Percentiles rank a stretch among this genome's conserved stretches.
Conservation (phyloP, 495 filamentous ascomycete genomes). For the Tetracladium marchalianum region DNA sequence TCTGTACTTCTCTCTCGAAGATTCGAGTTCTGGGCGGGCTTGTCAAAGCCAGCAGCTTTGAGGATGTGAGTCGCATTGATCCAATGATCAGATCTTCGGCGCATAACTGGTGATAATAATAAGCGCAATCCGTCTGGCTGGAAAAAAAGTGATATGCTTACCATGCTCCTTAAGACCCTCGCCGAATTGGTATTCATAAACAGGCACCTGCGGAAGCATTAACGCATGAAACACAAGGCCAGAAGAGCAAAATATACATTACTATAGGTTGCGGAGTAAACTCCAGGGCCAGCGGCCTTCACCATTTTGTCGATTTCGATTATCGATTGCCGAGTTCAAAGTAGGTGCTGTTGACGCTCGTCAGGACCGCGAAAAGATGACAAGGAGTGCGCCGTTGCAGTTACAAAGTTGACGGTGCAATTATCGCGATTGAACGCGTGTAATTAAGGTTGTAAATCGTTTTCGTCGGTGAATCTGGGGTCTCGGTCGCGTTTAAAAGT, state of each 20-base stretch:
- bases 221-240: slow-evolving; percentile 1
- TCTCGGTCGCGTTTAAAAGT: no score
- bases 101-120: slow-evolving; percentile 56
- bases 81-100: slow-evolving; percentile 78
- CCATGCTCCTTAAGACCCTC: slow-evolving; percentile 54
- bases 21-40: slow-evolving; percentile 90
- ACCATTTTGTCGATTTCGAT: slow-evolving; percentile 14
- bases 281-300: slow-evolving; percentile 17
- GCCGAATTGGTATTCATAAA: slow-evolving; percentile 79
- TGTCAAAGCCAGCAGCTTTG: slow-evolving; percentile 61
- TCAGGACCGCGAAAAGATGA: no score
- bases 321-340: no score
- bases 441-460: no score
- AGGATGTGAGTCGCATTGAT: slow-evolving; percentile 95
- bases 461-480: no score
- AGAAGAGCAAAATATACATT: slow-evolving; percentile 52
- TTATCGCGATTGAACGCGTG: no score
- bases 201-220: slow-evolving; percentile 58
- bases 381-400: no score
- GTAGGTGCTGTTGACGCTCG: no score
- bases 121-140: slow-evolving; percentile 8
- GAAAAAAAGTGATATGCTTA: not conserved
- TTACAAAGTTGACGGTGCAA: no score
- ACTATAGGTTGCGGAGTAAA: slow-evolving; percentile 91
- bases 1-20: slow-evolving; percentile 92